Percentiles rank a stretch among this genome's conserved stretches.
phyloP scores from a whole-genome alignment of 2,329 filamentous ascomycete genomes.

The Epicoccum nigrum region DNA sequence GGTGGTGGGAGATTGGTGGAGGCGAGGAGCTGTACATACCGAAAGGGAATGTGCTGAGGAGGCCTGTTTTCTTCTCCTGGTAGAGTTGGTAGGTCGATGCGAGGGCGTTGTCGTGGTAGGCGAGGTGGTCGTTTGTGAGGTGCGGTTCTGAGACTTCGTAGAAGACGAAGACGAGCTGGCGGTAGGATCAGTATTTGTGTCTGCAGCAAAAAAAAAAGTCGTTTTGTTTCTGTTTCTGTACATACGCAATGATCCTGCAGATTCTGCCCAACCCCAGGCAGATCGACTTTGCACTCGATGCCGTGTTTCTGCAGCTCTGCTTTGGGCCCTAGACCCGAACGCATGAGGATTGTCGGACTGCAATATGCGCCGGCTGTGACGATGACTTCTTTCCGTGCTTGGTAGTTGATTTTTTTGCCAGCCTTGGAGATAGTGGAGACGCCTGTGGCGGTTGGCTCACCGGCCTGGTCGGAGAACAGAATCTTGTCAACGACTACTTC shows the following conservation, averaged over 20 bases:
- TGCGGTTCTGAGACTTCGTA: conserved; percentile 64
- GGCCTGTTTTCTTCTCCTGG: conserved; percentile 63
- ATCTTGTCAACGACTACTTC: conserved; percentile 52
- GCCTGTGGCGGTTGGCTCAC: conserved; percentile 53
- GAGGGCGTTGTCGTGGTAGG: conserved; percentile 61
- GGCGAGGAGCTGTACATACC: conserved; percentile 30
- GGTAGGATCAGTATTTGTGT: background rate
- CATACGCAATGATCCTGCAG: conserved; percentile 67
- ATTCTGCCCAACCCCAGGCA: conserved; percentile 68
- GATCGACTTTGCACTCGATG: conserved; percentile 61
- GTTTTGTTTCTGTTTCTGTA: too few species aligned
- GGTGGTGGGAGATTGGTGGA: too few species aligned
- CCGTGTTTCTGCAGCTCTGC: conserved; percentile 58
- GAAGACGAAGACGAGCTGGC: conserved; percentile 59
- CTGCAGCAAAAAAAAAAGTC: too few species aligned
- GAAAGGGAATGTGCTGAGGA: conserved; percentile 67
- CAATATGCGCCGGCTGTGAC: conserved; percentile 44
- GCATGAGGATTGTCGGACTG: conserved; percentile 51
- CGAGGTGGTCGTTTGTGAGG: conserved; percentile 62
- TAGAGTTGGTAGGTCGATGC: conserved; percentile 60
- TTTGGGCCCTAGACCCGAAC: conserved; percentile 64
- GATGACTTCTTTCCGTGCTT: conserved; percentile 42
- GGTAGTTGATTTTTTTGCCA: conserved; percentile 48
- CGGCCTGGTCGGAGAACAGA: conserved; percentile 47
- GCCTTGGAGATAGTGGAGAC: conserved; percentile 53